A percentile compares a stretch with the other conserved stretches of the same genome.
phyloP scores from a whole-genome alignment of 495 filamentous ascomycete genomes.

The Trichodelitschia bisporula region DNA sequence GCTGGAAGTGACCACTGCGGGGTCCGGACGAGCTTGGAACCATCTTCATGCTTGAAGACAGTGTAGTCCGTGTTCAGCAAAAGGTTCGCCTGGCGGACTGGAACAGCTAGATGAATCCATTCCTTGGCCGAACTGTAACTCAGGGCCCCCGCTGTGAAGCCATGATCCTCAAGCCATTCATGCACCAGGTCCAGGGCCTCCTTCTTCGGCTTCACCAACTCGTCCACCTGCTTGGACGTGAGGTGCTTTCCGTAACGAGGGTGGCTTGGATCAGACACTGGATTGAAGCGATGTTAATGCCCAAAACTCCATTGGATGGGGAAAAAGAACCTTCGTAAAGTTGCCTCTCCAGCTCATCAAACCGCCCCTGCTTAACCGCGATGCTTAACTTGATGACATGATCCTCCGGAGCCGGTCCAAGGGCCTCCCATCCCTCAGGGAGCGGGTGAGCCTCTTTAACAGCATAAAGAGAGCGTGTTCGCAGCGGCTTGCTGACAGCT shows the following conservation, averaged over 20 bases:
- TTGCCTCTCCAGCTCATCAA: conserved; percentile 19
- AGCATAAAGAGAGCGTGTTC: conserved; percentile 16
- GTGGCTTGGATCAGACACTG: conserved; percentile 21
- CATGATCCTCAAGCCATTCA: conserved; percentile 20
- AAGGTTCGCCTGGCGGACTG: conserved; percentile 15
- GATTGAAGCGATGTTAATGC: too few species aligned
- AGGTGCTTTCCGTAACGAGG: conserved; percentile 21
- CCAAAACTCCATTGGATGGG: too few species aligned
- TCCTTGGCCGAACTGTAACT: conserved; percentile 17
- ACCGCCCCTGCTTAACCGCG: conserved; percentile 19
- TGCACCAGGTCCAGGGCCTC: conserved; percentile 14
- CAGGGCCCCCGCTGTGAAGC: conserved; percentile 5
- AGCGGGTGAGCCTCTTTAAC: conserved; percentile 27
- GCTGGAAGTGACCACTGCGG: conserved; percentile 27
- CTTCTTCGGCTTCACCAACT: conserved; percentile 14
- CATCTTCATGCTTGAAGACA: conserved; percentile 18
- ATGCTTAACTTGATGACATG: conserved; percentile 17
- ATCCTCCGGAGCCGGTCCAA: conserved; percentile 19
- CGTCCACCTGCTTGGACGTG: conserved; percentile 15
- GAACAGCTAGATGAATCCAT: conserved; percentile 17
- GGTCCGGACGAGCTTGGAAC: conserved; percentile 16
- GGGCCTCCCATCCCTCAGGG: conserved; percentile 22
- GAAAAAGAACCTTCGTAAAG: conserved; percentile 18
- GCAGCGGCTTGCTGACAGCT: too few species aligned
- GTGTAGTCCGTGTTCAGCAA: conserved; percentile 22